Conservation (phyloP, 805 yeast species). For the Citeromyces matritensis region DNA sequence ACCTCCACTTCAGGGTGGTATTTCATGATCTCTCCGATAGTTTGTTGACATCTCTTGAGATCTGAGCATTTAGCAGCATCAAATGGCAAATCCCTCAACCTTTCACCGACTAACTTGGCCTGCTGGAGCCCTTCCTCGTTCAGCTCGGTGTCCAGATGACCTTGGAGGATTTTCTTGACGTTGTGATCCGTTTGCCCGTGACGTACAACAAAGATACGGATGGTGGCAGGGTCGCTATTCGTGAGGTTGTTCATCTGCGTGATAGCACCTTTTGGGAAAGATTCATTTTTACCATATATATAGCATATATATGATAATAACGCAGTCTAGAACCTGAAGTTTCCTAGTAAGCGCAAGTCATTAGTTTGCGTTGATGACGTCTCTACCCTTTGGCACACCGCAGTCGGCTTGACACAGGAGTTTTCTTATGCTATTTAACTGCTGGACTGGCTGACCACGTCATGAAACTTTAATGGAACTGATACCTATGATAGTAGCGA, state of each 20-base stretch:
- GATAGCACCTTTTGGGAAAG: no score
- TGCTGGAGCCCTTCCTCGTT: slow-evolving; percentile 50
- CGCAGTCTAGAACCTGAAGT: no score
- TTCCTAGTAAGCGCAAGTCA: no score
- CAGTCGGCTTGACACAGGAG: no score
- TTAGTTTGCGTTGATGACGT: no score
- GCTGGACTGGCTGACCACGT: no score
- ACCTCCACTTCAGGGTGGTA: slow-evolving; percentile 11
- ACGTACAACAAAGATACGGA: slow-evolving; percentile 44
- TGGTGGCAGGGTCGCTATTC: slow-evolving; percentile 6
- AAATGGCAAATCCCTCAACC: slow-evolving; percentile 20
- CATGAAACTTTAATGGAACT: no score
- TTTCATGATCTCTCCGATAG: slow-evolving; percentile 27
- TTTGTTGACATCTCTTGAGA: slow-evolving; percentile 43
- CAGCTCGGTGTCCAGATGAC: slow-evolving; percentile 54
- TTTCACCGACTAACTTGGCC: slow-evolving; percentile 36
- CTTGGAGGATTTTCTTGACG: slow-evolving; percentile 55
- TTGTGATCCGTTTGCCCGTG: slow-evolving; percentile 82
- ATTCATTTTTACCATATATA: no score
- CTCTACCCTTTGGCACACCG: no score
- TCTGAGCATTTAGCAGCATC: slow-evolving; percentile 39
- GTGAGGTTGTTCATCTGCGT: slow-evolving; percentile 5
- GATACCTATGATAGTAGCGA: no score
- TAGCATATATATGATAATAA: no score
- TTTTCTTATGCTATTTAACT: no score